Conservation (phyloP, 1,284 basidiomycete genomes). For the Malassezia arunalokei region DNA sequence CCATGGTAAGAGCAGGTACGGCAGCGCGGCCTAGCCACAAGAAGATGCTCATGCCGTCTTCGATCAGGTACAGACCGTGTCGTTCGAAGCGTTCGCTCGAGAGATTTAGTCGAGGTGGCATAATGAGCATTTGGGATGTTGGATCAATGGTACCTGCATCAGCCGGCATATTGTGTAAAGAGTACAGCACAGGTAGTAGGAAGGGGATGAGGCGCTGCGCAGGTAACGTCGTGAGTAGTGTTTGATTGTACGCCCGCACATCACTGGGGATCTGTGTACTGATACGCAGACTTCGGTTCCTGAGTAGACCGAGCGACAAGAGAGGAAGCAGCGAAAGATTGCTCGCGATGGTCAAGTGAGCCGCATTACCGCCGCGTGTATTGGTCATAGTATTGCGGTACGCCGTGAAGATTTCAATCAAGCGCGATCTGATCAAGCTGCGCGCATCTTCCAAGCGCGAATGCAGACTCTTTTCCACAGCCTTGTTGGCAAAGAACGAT, state of each 20-base stretch:
- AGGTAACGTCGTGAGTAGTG: conserved; percentile 78
- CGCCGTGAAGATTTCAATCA: conserved; percentile 76
- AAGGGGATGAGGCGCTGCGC: conserved; percentile 83
- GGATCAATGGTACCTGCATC: conserved; percentile 54
- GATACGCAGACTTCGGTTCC: conserved; percentile 89
- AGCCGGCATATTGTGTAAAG: conserved; percentile 87
- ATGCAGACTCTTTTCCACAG: conserved; percentile 80
- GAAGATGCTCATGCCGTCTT: conserved; percentile 95
- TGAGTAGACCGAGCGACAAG: conserved; percentile 74
- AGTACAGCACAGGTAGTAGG: conserved; percentile 87
- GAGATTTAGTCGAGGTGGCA: conserved; percentile 76
- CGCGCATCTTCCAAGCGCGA: conserved; percentile 80
- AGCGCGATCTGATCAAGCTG: conserved; percentile 75
- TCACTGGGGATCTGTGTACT: conserved; percentile 93
- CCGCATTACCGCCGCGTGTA: conserved; percentile 64
- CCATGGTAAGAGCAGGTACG: conserved; percentile 80
- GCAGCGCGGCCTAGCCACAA: conserved; percentile 94
- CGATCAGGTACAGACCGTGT: conserved; percentile 90
- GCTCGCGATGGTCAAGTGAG: conserved; percentile 75
- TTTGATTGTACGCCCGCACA: conserved; percentile 86
- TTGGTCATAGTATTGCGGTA: conserved; percentile 97
- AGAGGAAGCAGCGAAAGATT: conserved; percentile 91
- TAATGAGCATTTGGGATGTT: conserved; percentile 50
- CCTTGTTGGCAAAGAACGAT: conserved; percentile 85
- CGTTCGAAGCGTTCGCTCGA: conserved; percentile 86